Evolutionary conservation across 768 basidiomycete species (phyloP), one percentile per base, ranked within the genome.

Genomic region (Pulveroboletus sp.): DNA sequence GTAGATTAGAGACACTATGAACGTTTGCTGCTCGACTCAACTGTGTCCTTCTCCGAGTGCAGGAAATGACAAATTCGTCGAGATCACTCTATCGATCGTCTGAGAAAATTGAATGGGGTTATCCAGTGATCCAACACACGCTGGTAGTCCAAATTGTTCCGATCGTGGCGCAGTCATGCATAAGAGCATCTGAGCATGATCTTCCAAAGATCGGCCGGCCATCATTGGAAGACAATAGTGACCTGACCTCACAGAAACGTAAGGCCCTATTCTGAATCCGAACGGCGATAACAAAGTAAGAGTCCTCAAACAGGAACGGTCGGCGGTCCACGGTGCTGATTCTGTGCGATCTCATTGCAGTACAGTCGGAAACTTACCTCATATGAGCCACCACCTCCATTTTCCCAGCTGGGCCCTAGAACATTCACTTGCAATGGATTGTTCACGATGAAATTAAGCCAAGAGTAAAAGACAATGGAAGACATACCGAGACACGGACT

Each of bases 121-220:
- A 40, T 37, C 32, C 16, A 40, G 23, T 17, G n/a, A 40, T 35
- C 35, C 27, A 36, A 36, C 32, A 21, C 19, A 42, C 11, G 24
- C 27, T 20, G 27, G 6, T 5, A 17, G 20, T 29, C 29, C 32
- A 20, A 10, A 6, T 42, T 19, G 19, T 40, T 47, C 44, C 34
- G 44, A 55, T 46, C 45, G 37, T 32, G 12, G 39, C 25, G 39
- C 50, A 1, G 12, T 16, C 44, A 14, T 6, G 17, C 34, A n/a
- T 17, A 11, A 19, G 19, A 37, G 36, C 20, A 12, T 14, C 9
- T n/a, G 33, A 11, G 25, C 14, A 20, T 31, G 45, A 50, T 45
- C 52, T 40, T 52, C 43, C 29, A 21, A 40, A 33, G 57, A 56
- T 49, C 46, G 53, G 50, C 57, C 19, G 43, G 13, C 43, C 35